Conservation (phyloP, 352 stramenopile genomes). For the Thalassiosira hispida region DNA sequence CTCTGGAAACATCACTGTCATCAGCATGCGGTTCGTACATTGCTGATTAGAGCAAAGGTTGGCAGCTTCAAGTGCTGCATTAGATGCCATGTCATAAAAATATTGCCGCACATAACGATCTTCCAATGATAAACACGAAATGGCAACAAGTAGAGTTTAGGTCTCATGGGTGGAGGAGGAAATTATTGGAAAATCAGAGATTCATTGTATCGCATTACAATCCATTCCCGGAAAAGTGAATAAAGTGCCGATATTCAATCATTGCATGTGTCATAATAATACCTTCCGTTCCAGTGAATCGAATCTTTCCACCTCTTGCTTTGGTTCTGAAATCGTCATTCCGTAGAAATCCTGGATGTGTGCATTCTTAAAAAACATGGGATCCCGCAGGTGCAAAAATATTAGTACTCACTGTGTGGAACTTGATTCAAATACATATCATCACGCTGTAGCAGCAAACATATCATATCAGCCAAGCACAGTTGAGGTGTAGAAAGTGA, state of each 20-base stretch:
- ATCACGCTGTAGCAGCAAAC: slow-evolving; percentile 38
- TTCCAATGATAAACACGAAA: slow-evolving; percentile 10
- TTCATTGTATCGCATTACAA: slow-evolving; percentile 56
- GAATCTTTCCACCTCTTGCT: no score
- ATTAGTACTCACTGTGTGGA: slow-evolving; percentile 66
- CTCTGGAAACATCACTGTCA: slow-evolving; percentile 74
- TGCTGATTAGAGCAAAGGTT: slow-evolving; percentile 71
- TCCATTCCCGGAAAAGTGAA: slow-evolving; percentile 59
- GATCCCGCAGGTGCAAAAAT: not conserved
- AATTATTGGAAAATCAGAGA: not conserved
- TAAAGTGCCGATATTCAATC: slow-evolving; percentile 58
- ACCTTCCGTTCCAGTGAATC: no score
- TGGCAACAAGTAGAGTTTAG: not conserved
- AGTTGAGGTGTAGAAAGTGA: not conserved
- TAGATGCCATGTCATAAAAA: slow-evolving; percentile 79
- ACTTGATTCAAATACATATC: slow-evolving; percentile 84
- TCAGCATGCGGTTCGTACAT: slow-evolving; percentile 77
- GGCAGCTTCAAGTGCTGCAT: slow-evolving; percentile 68
- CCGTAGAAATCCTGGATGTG: slow-evolving; percentile 18
- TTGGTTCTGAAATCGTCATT: no score
- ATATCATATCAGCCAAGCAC: not conserved
- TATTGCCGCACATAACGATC: slow-evolving; percentile 82
- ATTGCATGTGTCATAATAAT: slow-evolving; percentile 39
- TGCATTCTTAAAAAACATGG: slow-evolving; percentile 51
- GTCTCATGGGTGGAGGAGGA: not conserved